phyloP scores from a whole-genome alignment of 345 rosid genomes.

The Sisymbrium altissimum region DNA sequence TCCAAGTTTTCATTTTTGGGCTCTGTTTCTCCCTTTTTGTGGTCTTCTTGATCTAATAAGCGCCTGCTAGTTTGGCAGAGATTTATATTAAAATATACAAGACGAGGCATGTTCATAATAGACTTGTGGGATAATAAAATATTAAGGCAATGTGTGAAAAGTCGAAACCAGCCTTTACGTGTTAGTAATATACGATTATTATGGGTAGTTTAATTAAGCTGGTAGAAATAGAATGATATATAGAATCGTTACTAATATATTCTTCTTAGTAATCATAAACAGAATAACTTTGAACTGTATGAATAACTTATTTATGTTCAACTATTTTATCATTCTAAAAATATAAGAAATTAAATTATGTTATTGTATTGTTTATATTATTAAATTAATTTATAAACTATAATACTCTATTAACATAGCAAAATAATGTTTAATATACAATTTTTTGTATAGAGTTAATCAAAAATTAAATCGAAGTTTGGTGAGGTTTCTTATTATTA shows the following conservation, averaged over 20 bases:
- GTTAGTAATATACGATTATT: not conserved
- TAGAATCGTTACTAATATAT: too few relatives aligned
- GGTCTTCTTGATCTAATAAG: not conserved
- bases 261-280: too few relatives aligned
- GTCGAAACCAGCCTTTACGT: slow-evolving; percentile 2
- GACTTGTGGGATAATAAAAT: not conserved
- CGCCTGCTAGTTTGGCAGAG: not conserved
- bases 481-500: too few relatives aligned
- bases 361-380: not conserved
- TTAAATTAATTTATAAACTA: not conserved
- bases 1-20: slow-evolving; percentile 7
- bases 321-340: too few relatives aligned
- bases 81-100: slow-evolving; percentile 9
- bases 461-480: too few relatives aligned
- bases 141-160: not conserved
- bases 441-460: too few relatives aligned
- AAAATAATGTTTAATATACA: too few relatives aligned
- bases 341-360: not conserved
- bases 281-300: too few relatives aligned
- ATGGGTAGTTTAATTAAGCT: too few relatives aligned
- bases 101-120: slow-evolving; percentile 11
- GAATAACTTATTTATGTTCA: too few relatives aligned
- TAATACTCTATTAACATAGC: too few relatives aligned
- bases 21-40: not conserved
- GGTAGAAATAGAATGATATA: too few relatives aligned